Evolutionary conservation across 2,329 filamentous ascomycete genomes (phyloP).

Genomic region (Hypoxylon rubiginosum): DNA sequence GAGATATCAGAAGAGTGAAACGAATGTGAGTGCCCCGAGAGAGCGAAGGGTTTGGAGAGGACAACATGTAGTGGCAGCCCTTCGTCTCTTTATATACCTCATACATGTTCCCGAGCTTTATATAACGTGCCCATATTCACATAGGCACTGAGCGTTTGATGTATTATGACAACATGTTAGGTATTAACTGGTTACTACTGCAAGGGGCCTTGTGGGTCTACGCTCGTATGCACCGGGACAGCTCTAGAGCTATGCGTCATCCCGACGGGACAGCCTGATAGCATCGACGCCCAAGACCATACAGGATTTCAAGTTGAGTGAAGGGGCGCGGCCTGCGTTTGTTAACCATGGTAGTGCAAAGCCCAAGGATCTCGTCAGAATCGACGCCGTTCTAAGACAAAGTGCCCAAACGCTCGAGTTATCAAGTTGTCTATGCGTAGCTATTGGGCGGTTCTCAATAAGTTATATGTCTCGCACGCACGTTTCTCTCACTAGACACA

Average conservation of each 20-base stretch:
- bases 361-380: conserved; percentile 25
- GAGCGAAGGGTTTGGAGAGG: conserved; percentile 19
- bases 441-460: conserved; percentile 22
- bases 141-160: conserved; percentile 20
- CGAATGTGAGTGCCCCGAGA: conserved; percentile 45
- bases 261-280: conserved; percentile 43
- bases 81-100: conserved; percentile 37
- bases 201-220: conserved; percentile 29
- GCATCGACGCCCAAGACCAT: conserved; percentile 25
- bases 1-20: conserved; percentile 37
- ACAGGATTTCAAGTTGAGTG: conserved; percentile 37
- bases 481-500: conserved; percentile 30
- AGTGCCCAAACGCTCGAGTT: conserved; percentile 12
- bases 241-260: conserved; percentile 43
- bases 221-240: conserved; percentile 35
- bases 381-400: conserved; percentile 34
- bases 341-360: conserved; percentile 35
- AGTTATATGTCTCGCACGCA: conserved; percentile 31
- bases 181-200: conserved; percentile 12
- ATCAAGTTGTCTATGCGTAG: conserved; percentile 12
- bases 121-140: conserved; percentile 29
- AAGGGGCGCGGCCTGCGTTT: conserved; percentile 8
- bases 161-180: conserved; percentile 31
- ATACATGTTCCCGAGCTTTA: not conserved
- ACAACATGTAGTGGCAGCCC: conserved; percentile 8